Evolutionary conservation across 805 yeast species (phyloP).

Genomic region (Helenozyma rhizophorensis): DNA sequence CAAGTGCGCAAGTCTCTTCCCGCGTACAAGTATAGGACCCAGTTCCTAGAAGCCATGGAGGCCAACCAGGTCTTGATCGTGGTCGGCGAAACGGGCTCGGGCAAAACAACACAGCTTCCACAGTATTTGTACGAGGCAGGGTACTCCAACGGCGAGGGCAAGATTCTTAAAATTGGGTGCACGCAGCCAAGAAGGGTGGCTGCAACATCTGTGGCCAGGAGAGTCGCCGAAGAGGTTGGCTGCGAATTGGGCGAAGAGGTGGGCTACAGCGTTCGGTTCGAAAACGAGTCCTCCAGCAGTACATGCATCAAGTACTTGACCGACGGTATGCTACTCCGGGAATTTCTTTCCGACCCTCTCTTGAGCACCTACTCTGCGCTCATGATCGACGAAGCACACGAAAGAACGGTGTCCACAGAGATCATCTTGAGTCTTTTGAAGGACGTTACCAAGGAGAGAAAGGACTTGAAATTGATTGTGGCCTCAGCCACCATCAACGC

Average conservation of each 20-base stretch:
- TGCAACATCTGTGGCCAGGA: conserved; percentile 81
- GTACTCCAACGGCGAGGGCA: conserved; percentile 37
- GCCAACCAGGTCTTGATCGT: conserved; percentile 66
- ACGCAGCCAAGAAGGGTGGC: conserved; percentile 97
- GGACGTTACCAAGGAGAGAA: conserved; percentile 56
- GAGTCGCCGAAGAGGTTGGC: conserved; percentile 90
- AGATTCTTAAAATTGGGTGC: conserved; percentile 58
- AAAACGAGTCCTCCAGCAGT: conserved; percentile 59
- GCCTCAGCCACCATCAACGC: conserved; percentile 97
- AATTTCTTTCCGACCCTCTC: conserved; percentile 73
- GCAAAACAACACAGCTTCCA: conserved; percentile 91
- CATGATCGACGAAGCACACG: conserved; percentile 97
- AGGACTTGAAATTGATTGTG: conserved; percentile 69
- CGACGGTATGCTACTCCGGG: conserved; percentile 91
- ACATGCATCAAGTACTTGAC: conserved; percentile 88
- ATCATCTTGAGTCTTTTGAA: conserved; percentile 73
- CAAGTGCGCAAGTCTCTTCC: conserved; percentile 68
- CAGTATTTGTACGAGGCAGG: conserved; percentile 85
- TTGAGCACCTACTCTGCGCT: conserved; percentile 68
- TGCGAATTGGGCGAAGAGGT: conserved; percentile 79
- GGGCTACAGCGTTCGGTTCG: conserved; percentile 87
- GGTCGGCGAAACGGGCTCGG: conserved; percentile 91
- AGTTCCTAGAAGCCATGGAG: conserved; percentile 55
- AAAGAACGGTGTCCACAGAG: conserved; percentile 91
- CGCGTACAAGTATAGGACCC: conserved; percentile 59